Percentiles rank a stretch among this genome's conserved stretches.
phyloP scores from a whole-genome alignment of 1,284 basidiomycete genomes.

The Cystobasidium slooffiae region DNA sequence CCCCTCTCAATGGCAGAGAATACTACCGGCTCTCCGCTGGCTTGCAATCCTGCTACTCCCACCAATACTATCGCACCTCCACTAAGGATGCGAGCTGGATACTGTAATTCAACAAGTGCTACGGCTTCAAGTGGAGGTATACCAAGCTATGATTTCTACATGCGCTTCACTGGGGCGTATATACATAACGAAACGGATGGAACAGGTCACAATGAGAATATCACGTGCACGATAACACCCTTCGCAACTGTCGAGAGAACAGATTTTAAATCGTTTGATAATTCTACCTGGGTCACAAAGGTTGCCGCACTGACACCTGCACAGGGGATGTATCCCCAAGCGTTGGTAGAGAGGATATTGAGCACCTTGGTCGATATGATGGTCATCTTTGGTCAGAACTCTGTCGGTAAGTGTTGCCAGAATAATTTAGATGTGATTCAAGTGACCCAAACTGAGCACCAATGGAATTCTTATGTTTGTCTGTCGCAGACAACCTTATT shows the following conservation, averaged over 20 bases:
- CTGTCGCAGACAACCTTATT: slow-evolving; percentile 12
- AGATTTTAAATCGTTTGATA: neutral
- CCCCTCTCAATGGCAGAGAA: slow-evolving; percentile 1
- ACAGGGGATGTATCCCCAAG: neutral
- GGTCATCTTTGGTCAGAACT: slow-evolving; percentile 12
- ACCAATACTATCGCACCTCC: neutral
- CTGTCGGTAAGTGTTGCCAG: slow-evolving; percentile 1
- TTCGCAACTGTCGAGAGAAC: neutral
- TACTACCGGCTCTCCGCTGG: neutral
- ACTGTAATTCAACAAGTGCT: slow-evolving; percentile 3
- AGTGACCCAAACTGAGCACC: neutral
- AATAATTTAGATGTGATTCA: neutral
- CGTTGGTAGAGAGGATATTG: slow-evolving; percentile 12
- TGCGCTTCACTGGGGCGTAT: slow-evolving; percentile 11
- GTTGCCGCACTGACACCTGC: neutral
- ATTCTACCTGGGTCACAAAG: slow-evolving; percentile 1
- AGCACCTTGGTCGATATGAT: slow-evolving; percentile 3
- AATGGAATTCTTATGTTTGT: neutral
- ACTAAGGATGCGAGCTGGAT: slow-evolving; percentile 11
- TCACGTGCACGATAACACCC: slow-evolving; percentile 3
- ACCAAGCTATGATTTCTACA: slow-evolving; percentile 16
- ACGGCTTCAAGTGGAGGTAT: neutral
- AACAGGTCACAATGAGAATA: slow-evolving; percentile 6
- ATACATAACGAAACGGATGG: slow-evolving; percentile 1
- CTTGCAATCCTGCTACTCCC: slow-evolving; percentile 17